Conservation (phyloP, 2,329 filamentous ascomycete species). For the Pyricularia sp. region DNA sequence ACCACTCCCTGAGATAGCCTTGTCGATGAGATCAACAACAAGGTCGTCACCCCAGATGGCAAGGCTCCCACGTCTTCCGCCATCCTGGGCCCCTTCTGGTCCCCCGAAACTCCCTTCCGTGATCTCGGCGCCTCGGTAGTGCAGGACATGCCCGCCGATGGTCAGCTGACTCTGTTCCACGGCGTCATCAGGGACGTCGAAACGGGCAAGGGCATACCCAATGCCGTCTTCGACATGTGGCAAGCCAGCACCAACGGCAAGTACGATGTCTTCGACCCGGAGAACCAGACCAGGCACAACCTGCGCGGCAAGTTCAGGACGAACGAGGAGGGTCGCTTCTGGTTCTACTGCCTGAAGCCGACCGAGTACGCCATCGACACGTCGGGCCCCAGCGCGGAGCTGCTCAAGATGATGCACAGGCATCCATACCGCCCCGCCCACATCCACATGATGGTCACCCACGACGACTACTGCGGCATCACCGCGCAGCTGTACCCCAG, state of each 20-base stretch:
- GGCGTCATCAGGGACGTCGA: slow-evolving; percentile 41
- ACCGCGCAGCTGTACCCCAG: slow-evolving; percentile 57
- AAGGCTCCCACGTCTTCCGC: slow-evolving; percentile 56
- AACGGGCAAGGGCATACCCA: slow-evolving; percentile 51
- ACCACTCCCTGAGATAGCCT: slow-evolving; percentile 26
- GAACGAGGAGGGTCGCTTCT: slow-evolving; percentile 49
- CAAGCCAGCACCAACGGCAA: slow-evolving; percentile 60
- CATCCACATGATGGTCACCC: slow-evolving; percentile 40
- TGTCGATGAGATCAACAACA: slow-evolving; percentile 72
- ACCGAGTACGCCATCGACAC: slow-evolving; percentile 27
- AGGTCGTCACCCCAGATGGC: slow-evolving; percentile 37
- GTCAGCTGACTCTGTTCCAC: slow-evolving; percentile 48
- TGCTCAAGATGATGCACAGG: slow-evolving; percentile 40
- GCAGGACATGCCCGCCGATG: slow-evolving; percentile 30
- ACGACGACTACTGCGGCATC: slow-evolving; percentile 43
- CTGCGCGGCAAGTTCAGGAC: slow-evolving; percentile 54
- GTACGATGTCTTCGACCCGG: slow-evolving; percentile 54
- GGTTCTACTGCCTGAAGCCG: slow-evolving; percentile 40
- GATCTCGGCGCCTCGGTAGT: slow-evolving; percentile 59
- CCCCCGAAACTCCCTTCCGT: slow-evolving; percentile 55
- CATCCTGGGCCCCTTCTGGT: slow-evolving; percentile 78
- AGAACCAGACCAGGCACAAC: slow-evolving; percentile 50
- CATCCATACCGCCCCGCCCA: slow-evolving; percentile 45
- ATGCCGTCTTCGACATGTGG: slow-evolving; percentile 64
- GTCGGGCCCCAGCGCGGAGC: slow-evolving; percentile 38